phyloP scores from a whole-genome alignment of 192 early-diverging fungal species.

The Entomortierella parvispora region DNA sequence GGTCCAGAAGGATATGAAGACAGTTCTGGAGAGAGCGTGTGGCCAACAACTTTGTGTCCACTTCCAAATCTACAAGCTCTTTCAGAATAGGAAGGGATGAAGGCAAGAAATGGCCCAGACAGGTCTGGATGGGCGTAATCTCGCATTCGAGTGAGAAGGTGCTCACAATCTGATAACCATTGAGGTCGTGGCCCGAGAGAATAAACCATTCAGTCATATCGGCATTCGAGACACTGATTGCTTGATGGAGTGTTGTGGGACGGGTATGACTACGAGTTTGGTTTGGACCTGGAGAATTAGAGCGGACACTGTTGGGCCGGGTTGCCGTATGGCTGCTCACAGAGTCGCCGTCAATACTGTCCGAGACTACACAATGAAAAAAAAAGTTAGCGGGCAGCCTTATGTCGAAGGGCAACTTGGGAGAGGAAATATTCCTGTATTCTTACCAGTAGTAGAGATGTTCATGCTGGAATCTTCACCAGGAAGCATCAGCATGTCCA shows the following conservation, averaged over 20 bases:
- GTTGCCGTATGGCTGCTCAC: conserved; percentile 23
- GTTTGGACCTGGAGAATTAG: conserved; percentile 20
- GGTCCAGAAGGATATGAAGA: conserved; percentile 37
- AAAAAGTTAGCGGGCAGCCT: neutral
- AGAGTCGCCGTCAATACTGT: conserved; percentile 36
- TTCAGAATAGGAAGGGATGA: conserved; percentile 22
- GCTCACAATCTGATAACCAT: conserved; percentile 41
- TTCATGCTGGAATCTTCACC: conserved; percentile 41
- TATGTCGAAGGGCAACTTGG: too few relatives aligned
- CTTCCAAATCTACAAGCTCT: conserved; percentile 43
- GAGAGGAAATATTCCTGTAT: too few relatives aligned
- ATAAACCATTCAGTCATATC: conserved; percentile 51
- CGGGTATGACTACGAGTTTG: conserved; percentile 1
- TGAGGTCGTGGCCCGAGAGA: conserved; percentile 46
- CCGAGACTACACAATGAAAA: conserved; percentile 20
- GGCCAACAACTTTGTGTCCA: conserved; percentile 23
- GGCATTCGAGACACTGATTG: conserved; percentile 36
- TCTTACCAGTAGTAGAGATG: conserved; percentile 33
- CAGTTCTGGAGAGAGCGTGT: conserved; percentile 36
- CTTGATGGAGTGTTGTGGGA: conserved; percentile 31
- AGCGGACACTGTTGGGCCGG: conserved; percentile 40
- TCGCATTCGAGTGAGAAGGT: conserved; percentile 43
- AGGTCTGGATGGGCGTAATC: conserved; percentile 47
- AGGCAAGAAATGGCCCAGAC: conserved; percentile 38
- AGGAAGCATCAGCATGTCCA: conserved; percentile 51